These are phyloP conservation scores for Ascosphaera pollenicola DNA, from an alignment of 2,329 filamentous ascomycete species.

Conservation along the genomic window DNA sequence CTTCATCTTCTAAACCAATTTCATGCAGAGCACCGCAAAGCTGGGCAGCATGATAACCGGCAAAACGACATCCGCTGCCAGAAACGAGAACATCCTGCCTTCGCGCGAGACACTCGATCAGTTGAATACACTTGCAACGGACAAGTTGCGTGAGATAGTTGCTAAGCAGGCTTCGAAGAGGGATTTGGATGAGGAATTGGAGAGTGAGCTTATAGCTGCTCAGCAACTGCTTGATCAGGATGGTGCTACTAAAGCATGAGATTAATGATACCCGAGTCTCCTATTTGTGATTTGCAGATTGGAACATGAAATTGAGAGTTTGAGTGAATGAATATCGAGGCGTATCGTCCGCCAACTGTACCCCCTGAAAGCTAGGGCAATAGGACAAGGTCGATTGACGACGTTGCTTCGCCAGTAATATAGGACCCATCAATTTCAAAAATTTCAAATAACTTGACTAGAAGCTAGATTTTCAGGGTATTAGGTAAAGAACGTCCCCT, in stretches of 20 bases:
- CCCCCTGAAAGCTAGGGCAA: no score
- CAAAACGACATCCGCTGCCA: conserved; percentile 2
- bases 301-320: no score
- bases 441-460: no score
- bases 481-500: no score
- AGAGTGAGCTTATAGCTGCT: conserved; percentile 20
- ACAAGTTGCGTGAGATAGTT: conserved; percentile 16
- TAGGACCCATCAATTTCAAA: no score
- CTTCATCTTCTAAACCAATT: background rate
- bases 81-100: conserved; percentile 4
- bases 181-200: conserved; percentile 12
- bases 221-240: conserved; percentile 18
- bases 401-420: no score
- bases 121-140: conserved; percentile 16
- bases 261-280: background rate
- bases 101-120: conserved; percentile 11
- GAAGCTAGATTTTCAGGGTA: no score
- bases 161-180: conserved; percentile 12
- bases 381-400: no score
- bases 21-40: conserved; percentile 5
- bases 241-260: conserved; percentile 2
- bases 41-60: conserved; percentile 3
- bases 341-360: no score
- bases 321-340: no score
- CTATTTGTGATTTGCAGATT: no score